Evolutionary conservation across 306 rosid genomes (phyloP), one percentile per base, ranked within the genome.

Genomic region (Hippophae gyantsensis): DNA sequence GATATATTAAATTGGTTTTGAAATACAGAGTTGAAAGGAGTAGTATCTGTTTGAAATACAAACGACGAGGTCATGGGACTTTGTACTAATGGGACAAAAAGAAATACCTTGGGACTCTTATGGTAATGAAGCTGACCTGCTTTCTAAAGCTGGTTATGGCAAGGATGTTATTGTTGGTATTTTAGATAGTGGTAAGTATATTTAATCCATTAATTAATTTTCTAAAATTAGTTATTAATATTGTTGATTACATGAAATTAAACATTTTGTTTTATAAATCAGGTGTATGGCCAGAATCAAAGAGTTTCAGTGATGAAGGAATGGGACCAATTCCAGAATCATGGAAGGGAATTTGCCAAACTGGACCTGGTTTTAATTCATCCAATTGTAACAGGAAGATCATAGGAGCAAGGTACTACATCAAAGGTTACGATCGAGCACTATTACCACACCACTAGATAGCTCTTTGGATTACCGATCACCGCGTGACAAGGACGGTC

Each of bases 401-500:
- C n/a, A 77, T 88, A 12, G 96, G 96, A 65, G 88, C 88, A 5
- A 61, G 94, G 4, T 88, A 85, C 75, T 88, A 85, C 64, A 43
- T 85, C 27, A 72, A 67, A 3, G 84, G 86, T 12, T 85, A 78
- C 25, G n/a, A n/a, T n/a, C n/a, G 74, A 85, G 57, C 0, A 3
- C 32, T 76, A 13, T 3, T 90, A 94, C 3, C 64, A 71, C 43
- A 47, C 85, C 44, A 65, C 23, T 18, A 18, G 23, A 88, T 48
- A 76, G 65, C 60, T 40, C 69, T 0, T 76, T 73, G 14, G 96
- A 88, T 60, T 82, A 69, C 61, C 69, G 64, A 48, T 88, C 96
- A 51, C 74, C 86, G 0, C 86, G 96, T 6, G 96, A 88, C 72
- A 79, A 69, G 72, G 90, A 85, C 38, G 96, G 96, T 2, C 96